phyloP scores from a whole-genome alignment of 768 basidiomycete species.

The Russula emetica region DNA sequence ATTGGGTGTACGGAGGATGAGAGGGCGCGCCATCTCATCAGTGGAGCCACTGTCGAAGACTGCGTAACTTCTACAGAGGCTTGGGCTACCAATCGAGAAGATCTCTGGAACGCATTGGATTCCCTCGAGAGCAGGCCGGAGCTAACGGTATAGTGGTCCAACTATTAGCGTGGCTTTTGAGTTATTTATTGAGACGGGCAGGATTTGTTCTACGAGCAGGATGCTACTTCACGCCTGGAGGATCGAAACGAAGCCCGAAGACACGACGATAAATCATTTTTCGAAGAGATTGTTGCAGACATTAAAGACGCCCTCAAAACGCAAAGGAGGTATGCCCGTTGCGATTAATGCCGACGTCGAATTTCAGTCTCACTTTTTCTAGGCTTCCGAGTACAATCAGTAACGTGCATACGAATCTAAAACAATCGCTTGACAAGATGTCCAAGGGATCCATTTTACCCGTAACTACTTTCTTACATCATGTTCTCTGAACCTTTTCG shows the following conservation, averaged over 20 bases:
- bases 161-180: not conserved
- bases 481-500: too few species aligned
- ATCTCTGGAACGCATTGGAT: constrained; percentile 6
- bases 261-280: constrained; percentile 9
- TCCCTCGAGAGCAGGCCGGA: constrained; percentile 11
- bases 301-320: not conserved
- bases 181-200: not conserved
- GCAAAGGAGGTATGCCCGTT: constrained; percentile 5
- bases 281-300: constrained; percentile 14
- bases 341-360: not conserved
- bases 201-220: constrained; percentile 6
- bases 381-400: constrained; percentile 14
- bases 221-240: constrained; percentile 1
- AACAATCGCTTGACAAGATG: constrained; percentile 6
- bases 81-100: constrained; percentile 22
- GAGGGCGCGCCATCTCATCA: constrained; percentile 7
- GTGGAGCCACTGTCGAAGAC: constrained; percentile 10
- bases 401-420: not conserved
- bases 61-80: constrained; percentile 7
- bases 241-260: constrained; percentile 9
- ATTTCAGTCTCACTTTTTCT: not conserved
- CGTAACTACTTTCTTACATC: not conserved
- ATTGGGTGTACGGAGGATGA: constrained; percentile 19
- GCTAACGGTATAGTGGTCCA: constrained; percentile 4
- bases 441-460: not conserved